Evolutionary conservation across 2,329 filamentous ascomycete genomes (phyloP).

Genomic region (Pseudogymnoascus sp.): DNA sequence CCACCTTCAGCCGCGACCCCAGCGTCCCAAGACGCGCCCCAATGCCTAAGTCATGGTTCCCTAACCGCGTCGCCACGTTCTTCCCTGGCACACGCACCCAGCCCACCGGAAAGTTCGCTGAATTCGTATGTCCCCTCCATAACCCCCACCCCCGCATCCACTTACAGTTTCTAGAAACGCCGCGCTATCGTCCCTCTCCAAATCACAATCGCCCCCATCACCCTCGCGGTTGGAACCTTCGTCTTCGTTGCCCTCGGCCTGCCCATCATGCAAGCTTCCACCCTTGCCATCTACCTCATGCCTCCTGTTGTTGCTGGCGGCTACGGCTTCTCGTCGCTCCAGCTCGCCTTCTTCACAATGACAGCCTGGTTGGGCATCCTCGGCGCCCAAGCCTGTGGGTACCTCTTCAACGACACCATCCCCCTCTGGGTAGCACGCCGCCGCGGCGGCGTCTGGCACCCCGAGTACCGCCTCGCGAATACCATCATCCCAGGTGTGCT

Average conservation of each 20-base stretch:
- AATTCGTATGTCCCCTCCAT: not conserved
- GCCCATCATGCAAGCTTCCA: slow-evolving; percentile 9
- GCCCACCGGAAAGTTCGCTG: not conserved
- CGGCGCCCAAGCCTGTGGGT: slow-evolving; percentile 9
- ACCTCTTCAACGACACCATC: slow-evolving; percentile 10
- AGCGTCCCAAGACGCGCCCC: not conserved
- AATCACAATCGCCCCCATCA: slow-evolving; percentile 7
- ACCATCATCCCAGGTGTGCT: slow-evolving; percentile 28
- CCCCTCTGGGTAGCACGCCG: slow-evolving; percentile 12
- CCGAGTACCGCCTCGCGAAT: slow-evolving; percentile 33
- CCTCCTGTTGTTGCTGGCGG: slow-evolving; percentile 7
- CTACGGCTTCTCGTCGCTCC: slow-evolving; percentile 12
- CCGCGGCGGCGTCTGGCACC: slow-evolving; percentile 30
- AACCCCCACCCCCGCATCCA: not conserved
- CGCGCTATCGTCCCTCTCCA: not conserved
- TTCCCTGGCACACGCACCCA: not conserved
- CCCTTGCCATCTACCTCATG: slow-evolving; percentile 11
- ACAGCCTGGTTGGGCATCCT: slow-evolving; percentile 10
- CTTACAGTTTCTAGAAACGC: not conserved
- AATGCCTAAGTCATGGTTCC: slow-evolving; percentile 6
- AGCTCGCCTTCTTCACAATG: slow-evolving; percentile 10
- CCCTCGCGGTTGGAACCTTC: not conserved
- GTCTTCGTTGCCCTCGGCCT: slow-evolving; percentile 11
- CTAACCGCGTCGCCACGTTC: slow-evolving; percentile 5
- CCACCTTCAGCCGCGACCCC: not conserved